Base-by-base conservation (phyloP, 202 grass and related monocot genomes). In the Panicum virgatum region DNA sequence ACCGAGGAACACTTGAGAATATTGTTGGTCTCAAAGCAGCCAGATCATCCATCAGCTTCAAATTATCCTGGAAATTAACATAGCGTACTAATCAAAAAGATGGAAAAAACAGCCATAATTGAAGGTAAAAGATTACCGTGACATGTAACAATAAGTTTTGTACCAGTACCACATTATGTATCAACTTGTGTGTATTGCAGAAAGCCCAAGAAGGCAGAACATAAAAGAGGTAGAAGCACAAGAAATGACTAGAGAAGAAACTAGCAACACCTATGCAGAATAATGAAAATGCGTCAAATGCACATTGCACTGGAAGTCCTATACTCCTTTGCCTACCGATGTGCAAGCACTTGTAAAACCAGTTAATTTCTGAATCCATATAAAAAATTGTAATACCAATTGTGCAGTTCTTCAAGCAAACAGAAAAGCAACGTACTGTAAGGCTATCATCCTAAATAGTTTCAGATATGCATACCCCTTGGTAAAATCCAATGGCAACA, bases 41-140 rank as follows among this genome's bases (percentile, higher is more conserved):
- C 65, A 98, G 74, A 87, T 98, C 96, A 73, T 96, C 96, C 88
- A 98, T 96, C 75, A 98, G 78, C 82, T 98, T 98, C 85, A 98
- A 78, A 81, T 89, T 98, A 85, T 98, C 96, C 96, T 98, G 90
- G 53, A 86, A 80, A 84, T 32, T 70, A 66, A 36, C 8, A 12
- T 20, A 82, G 71, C 47, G 61, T 44, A 54, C 45, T 53, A 44
- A 58, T 81, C 13, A 46, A 72, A 73, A 57, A 65, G 66, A 73
- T 66, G 75, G 53, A 51, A 83, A 51, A 83, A 52, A 36, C 7
- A 70, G 47, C 48, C 36, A 65, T 2, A 39, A 56, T 29, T 64
- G 10, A 29, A 69, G 4, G n/a, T 56, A 62, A 82, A 68, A 67
- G 13, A 66, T 66, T 20, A 82, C n/a, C 52, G 32, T 56, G 47